Conservation (phyloP, 305 asterid genomes). For the Rubia peregrina region DNA sequence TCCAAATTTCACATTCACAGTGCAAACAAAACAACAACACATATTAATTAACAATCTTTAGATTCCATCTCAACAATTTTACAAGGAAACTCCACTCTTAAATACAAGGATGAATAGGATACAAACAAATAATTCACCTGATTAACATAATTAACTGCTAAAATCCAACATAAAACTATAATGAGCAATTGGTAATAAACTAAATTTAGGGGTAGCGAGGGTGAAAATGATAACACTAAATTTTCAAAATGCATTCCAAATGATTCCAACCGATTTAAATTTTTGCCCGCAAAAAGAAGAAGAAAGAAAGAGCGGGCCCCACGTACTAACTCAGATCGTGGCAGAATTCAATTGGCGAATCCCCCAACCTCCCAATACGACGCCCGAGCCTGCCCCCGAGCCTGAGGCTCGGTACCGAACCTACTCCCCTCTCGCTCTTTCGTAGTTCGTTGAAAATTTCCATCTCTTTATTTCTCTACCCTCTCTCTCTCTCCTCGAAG, state of each 20-base stretch:
- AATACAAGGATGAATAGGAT: no score
- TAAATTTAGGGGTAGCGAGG: background rate
- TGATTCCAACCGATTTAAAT: background rate
- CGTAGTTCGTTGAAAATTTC: slow-evolving; percentile 38
- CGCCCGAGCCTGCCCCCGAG: slow-evolving; percentile 5
- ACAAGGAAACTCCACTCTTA: no score
- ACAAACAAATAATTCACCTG: no score
- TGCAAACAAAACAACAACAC: no score
- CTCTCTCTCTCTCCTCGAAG: slow-evolving; percentile 23
- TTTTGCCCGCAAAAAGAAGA: background rate
- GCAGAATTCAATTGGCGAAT: slow-evolving; percentile 3
- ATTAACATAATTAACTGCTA: no score
- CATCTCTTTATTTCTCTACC: slow-evolving; percentile 12
- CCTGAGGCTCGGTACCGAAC: slow-evolving; percentile 19
- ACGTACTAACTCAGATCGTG: slow-evolving; percentile 1
- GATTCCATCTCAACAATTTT: no score
- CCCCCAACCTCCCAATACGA: slow-evolving; percentile 9
- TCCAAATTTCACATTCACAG: no score
- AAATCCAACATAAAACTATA: no score
- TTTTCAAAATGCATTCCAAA: background rate
- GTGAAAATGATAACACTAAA: background rate
- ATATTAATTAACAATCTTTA: no score
- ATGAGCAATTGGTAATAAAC: background rate
- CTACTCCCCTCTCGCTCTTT: slow-evolving; percentile 13
- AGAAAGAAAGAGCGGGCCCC: background rate